phyloP scores from a whole-genome alignment of 345 rosid genomes.

The Eucalyptus viminalis region DNA sequence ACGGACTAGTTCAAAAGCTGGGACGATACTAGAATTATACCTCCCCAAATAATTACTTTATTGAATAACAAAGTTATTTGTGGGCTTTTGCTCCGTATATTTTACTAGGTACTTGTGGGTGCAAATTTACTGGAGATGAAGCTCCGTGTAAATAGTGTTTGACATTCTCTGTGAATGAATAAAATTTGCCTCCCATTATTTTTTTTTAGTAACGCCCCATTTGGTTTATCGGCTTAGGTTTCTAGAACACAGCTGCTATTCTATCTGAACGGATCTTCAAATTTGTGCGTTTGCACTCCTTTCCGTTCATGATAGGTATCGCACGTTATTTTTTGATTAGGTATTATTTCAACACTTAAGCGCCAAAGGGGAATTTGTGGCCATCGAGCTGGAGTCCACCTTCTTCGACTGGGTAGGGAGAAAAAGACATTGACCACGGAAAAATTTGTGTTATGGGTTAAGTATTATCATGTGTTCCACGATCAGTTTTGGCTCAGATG shows the following conservation, averaged over 20 bases:
- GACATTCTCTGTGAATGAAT: neutral
- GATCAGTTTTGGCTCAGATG: neutral
- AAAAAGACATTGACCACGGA: neutral
- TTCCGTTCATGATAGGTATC: neutral
- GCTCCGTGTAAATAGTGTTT: neutral
- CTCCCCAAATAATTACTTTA: neutral
- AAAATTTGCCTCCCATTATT: neutral
- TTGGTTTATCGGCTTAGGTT: neutral
- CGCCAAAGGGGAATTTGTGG: neutral
- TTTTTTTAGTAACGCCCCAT: neutral
- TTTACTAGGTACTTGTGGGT: neutral
- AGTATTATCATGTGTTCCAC: neutral
- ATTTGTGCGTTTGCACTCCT: neutral
- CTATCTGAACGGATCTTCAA: neutral
- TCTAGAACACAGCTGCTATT: neutral
- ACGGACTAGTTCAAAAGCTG: conserved; percentile 44
- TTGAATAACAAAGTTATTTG: neutral
- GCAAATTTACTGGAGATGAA: neutral
- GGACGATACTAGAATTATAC: conserved; percentile 31
- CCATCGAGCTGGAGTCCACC: neutral
- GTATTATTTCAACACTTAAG: neutral
- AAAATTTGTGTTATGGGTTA: neutral
- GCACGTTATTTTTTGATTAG: neutral
- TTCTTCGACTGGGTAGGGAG: neutral
- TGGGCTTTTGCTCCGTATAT: neutral